Base-by-base conservation (phyloP, 2,329 filamentous ascomycete genomes). In the Fusarium tanahbumbuense region DNA sequence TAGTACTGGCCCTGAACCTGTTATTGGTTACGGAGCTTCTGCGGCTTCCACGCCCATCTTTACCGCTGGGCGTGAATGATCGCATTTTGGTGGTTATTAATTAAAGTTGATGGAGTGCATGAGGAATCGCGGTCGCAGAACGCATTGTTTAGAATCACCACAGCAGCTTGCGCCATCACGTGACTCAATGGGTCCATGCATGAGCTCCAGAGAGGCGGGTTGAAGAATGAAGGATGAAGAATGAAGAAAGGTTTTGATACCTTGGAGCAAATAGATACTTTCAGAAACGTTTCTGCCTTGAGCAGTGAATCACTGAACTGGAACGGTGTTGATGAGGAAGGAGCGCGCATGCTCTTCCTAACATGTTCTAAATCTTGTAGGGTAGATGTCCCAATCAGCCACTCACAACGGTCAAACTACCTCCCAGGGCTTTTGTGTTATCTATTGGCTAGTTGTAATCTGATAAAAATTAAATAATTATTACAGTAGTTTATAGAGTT, bases 1-100 rank as follows among this genome's bases (percentile, higher is more conserved):
- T 81, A 3, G 76, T 78, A 48, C 80, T 81, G 1, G 78, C 75
- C 32, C 81, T 78, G 44, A 82, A 74, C 20, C 78, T 75, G 22
- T 72, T 77, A 0, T 78, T 75, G 1, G 74, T 16, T 5, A 28
- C 50, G 0, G 81, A 79, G 23, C 57, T 73, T 41, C 77, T 75
- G 49, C 78, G 68, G 42, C 72, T 77, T n/a, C 63, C 70, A 45
- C 69, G 65, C 53, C 75, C 76, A 42, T 78, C 78, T 28, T 77
- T 76, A 58, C 77, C 76, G 61, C 77, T 76, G 34, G 76, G 76
- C 60, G 76, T 78, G 64, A 73, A 74, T 18, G 78, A 70, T 58
- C 78, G 78, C 80, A 82, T 82, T 59, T 34, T 72, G 11, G 58
- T 47, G 49, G 48, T 50, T 56, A 22, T 25, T 46, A 52, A 55